Percentiles rank a stretch among this genome's conserved stretches.
Conservation (phyloP, 2,329 filamentous ascomycete species). For the Cylindrodendrum hubeiense region DNA sequence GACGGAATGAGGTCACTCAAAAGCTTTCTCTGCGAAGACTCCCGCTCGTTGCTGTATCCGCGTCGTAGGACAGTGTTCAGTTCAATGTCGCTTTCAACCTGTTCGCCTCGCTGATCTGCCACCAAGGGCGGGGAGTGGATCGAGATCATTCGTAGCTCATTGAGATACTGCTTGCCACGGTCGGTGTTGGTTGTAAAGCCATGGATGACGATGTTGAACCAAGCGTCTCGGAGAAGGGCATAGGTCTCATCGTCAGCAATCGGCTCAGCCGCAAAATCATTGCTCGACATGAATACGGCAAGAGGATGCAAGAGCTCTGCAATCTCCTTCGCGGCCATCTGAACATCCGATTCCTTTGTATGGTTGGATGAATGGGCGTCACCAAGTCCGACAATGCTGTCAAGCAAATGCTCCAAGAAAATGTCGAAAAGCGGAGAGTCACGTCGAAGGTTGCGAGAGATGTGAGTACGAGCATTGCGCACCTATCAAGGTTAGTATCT, state of each 20-base stretch:
- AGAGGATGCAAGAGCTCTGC: constrained; percentile 87
- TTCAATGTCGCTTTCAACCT: constrained; percentile 96
- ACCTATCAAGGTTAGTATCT: constrained; percentile 61
- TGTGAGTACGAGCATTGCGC: constrained; percentile 81
- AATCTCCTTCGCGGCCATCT: constrained; percentile 88
- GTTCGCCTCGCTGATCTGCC: constrained; percentile 87
- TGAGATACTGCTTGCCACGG: constrained; percentile 77
- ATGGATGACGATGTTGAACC: constrained; percentile 98
- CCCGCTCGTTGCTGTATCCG: constrained; percentile 84
- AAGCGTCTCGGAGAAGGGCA: constrained; percentile 86
- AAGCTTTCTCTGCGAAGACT: constrained; percentile 83
- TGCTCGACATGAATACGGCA: constrained; percentile 82
- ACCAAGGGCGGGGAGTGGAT: constrained; percentile 89
- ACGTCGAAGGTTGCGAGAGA: constrained; percentile 77
- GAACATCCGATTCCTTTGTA: constrained; percentile 81
- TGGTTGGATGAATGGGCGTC: constrained; percentile 83
- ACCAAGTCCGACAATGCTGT: constrained; percentile 90
- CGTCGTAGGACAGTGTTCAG: constrained; percentile 93
- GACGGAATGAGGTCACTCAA: constrained; percentile 80
- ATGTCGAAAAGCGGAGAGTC: constrained; percentile 83
- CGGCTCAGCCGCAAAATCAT: constrained; percentile 65
- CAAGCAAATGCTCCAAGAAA: constrained; percentile 86
- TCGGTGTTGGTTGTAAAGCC: constrained; percentile 84
- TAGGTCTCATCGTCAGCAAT: constrained; percentile 76
- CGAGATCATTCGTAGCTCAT: constrained; percentile 86